Conservation (phyloP, 108 stramenopile genomes). For the Bacterosira constricta region DNA sequence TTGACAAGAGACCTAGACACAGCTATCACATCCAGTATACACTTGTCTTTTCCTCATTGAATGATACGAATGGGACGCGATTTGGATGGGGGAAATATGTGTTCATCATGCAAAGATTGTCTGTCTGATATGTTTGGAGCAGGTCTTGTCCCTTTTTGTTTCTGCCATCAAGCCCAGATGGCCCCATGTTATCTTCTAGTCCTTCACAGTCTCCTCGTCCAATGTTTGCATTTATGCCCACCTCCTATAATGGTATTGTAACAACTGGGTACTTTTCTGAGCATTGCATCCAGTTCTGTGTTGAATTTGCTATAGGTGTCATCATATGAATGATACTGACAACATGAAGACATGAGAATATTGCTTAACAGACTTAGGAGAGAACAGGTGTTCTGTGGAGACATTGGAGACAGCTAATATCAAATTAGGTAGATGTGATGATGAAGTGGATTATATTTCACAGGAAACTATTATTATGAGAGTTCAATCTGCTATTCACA, state of each 20-base stretch:
- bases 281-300: not conserved
- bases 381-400: too few species aligned
- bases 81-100: not conserved
- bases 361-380: too few species aligned
- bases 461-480: too few species aligned
- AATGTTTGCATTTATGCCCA: not conserved
- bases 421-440: too few species aligned
- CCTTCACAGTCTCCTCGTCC: not conserved
- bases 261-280: not conserved
- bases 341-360: not conserved
- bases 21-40: too few species aligned
- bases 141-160: not conserved
- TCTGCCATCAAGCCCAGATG: not conserved
- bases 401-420: too few species aligned
- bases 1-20: too few species aligned
- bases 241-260: not conserved
- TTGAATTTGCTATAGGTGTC: not conserved
- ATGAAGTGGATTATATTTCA: too few species aligned
- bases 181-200: not conserved
- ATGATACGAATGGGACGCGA: too few species aligned
- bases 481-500: too few species aligned
- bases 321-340: not conserved
- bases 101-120: not conserved
- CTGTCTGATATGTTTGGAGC: not conserved
- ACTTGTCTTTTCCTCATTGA: too few species aligned